These are phyloP conservation scores for Pichia sp. DNA, from an alignment of 1,139 yeast genomes.

Conservation along the genomic window DNA sequence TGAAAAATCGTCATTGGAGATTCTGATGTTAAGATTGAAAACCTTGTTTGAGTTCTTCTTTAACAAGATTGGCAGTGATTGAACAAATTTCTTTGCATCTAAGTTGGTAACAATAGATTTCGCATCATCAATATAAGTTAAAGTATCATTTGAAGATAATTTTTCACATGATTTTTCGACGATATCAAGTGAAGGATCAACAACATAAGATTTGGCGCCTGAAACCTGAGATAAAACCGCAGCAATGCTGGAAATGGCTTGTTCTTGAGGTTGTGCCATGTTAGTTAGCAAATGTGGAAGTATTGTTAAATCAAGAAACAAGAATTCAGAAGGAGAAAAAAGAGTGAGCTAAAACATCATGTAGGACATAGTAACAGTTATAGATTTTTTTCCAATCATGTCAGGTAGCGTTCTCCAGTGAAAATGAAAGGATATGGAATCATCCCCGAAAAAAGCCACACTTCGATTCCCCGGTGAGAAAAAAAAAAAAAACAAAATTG, in stretches of 20 bases:
- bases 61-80: conserved; percentile 50
- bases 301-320: too few species aligned
- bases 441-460: neutral
- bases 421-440: neutral
- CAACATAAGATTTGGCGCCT: conserved; percentile 12
- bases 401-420: neutral
- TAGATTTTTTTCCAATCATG: neutral
- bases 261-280: conserved; percentile 12
- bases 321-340: neutral
- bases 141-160: conserved; percentile 46
- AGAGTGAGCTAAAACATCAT: too few species aligned
- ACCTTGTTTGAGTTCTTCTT: conserved; percentile 36
- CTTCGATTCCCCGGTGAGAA: too few species aligned
- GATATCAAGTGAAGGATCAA: conserved; percentile 3
- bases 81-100: conserved; percentile 45
- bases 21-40: conserved; percentile 56
- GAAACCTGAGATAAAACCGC: conserved; percentile 17
- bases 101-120: conserved; percentile 51
- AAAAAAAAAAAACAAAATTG: neutral
- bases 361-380: too few species aligned
- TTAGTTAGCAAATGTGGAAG: neutral
- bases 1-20: conserved; percentile 54
- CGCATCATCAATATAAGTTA: conserved; percentile 33
- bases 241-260: conserved; percentile 20
- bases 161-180: conserved; percentile 12